Evolutionary conservation across 345 rosid species (phyloP).

Genomic region (Mangifera indica): DNA sequence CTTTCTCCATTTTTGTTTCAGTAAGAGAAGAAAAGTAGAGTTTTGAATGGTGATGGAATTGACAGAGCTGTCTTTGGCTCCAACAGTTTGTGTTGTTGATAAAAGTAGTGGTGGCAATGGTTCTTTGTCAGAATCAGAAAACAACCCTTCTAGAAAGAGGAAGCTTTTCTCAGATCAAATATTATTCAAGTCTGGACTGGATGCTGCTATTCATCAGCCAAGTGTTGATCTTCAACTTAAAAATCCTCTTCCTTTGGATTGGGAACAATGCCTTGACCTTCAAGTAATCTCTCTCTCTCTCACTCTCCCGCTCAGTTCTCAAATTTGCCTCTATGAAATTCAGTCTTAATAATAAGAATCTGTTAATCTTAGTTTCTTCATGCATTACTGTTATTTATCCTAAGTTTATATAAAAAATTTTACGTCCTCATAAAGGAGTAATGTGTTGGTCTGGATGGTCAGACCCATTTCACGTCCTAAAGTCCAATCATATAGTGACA

Average conservation of each 20-base stretch:
- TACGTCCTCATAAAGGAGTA: no score
- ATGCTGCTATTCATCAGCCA: slow-evolving; percentile 18
- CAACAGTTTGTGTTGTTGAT: slow-evolving; percentile 17
- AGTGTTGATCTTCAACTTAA: slow-evolving; percentile 44
- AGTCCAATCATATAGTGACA: no score
- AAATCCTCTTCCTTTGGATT: slow-evolving; percentile 43
- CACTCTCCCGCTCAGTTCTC: background rate
- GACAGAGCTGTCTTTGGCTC: slow-evolving; percentile 46
- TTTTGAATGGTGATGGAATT: slow-evolving; percentile 28
- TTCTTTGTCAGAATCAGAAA: slow-evolving; percentile 37
- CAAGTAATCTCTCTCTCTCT: slow-evolving; percentile 28
- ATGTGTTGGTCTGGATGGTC: no score
- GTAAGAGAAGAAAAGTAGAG: no score
- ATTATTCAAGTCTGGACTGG: slow-evolving; percentile 5
- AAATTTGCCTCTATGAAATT: background rate
- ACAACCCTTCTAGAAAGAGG: slow-evolving; percentile 38
- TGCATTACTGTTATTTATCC: no score
- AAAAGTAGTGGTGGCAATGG: slow-evolving; percentile 16
- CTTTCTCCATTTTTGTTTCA: background rate
- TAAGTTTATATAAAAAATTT: no score
- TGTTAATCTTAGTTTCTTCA: no score
- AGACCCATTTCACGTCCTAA: no score
- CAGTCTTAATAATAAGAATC: no score
- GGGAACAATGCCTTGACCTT: slow-evolving; percentile 60
- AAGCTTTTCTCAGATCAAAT: slow-evolving; percentile 25